A percentile compares a stretch with the other conserved stretches of the same genome.
phyloP scores from a whole-genome alignment of 148 eudicot species.

The Rhododendron simsii region DNA sequence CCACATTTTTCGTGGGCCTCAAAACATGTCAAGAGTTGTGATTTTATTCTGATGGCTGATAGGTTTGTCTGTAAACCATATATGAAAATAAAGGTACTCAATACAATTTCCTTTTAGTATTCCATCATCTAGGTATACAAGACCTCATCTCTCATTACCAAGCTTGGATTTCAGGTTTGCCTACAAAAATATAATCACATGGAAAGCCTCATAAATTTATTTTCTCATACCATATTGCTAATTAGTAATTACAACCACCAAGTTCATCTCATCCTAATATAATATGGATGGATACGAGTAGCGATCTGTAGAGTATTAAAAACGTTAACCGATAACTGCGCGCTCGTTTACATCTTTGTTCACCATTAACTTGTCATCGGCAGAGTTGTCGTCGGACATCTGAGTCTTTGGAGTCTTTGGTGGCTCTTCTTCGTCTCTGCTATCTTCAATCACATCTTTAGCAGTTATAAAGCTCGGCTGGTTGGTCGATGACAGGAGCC shows the following conservation, averaged over 20 bases:
- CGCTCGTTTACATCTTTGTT: constrained; percentile 7
- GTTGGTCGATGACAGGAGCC: constrained; percentile 63
- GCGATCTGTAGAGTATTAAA: neutral
- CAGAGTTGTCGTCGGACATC: constrained; percentile 14
- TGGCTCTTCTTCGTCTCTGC: constrained; percentile 25
- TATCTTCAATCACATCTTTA: constrained; percentile 22
- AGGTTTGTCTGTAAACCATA: neutral
- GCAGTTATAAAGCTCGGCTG: constrained; percentile 60
- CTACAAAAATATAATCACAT: neutral
- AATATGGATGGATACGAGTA: neutral
- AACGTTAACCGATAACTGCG: neutral
- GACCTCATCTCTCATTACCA: neutral
- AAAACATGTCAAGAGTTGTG: neutral
- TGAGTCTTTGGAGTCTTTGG: neutral
- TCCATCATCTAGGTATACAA: neutral
- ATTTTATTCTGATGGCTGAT: neutral
- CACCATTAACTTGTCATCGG: constrained; percentile 8
- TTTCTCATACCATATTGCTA: neutral
- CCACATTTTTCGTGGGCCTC: neutral
- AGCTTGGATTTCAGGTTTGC: neutral
- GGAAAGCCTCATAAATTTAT: neutral
- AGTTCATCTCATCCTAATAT: neutral
- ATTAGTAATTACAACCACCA: neutral
- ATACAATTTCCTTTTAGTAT: neutral
- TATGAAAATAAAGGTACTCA: neutral